Base-by-base conservation (phyloP, 1,284 basidiomycete genomes). In the Entoloma clypeatum region DNA sequence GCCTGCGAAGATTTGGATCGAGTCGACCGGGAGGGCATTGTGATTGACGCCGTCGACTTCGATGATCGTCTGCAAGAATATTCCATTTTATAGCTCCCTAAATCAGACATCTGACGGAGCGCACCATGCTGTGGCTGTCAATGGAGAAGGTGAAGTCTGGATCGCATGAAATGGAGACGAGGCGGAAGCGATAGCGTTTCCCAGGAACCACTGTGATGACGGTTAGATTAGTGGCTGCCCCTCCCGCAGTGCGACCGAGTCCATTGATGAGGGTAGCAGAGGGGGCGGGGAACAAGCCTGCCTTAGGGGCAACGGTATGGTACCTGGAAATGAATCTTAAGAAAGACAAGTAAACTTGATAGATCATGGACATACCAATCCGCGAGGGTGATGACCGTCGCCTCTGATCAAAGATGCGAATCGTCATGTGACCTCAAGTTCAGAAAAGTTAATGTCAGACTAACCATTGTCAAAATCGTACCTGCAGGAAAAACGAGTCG, bases 241-340 rank as follows among this genome's bases (percentile, higher is more conserved):
- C 65, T 7, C 52, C 56, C 2, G 44, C 27, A 10, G 36, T 47
- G 25, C 59, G 55, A 7, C 70, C 69, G 17, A 56, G 48, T 4
- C 68, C 69, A 39, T 79, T 79, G 56, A 80, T 72, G 6, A 78
- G 51, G 3, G 68, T 72, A 0, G 65, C 55, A 38, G 71, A 61
- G 0, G 69, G 62, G 1, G 59, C 55, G 2, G 50, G 46, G 16
- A 43, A 45, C 43, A 37, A 33, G 22, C 17, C 48, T 33, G 44
- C 36, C 16, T 22, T 29, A 34, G 29, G 50, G 7, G 53, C 48
- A 26, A 50, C 48, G 10, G 40, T 35, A 41, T 67, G 65, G 44
- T 66, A 61, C 44, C 44, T 46, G 16, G 1, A 13, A 9, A 9
- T 18, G 16, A 6, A 31, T 5, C n/a, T 39, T 2, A 36, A 28